Base-by-base conservation (phyloP, 2,329 filamentous ascomycete species). In the Hymenoscyphus fructigenus region DNA sequence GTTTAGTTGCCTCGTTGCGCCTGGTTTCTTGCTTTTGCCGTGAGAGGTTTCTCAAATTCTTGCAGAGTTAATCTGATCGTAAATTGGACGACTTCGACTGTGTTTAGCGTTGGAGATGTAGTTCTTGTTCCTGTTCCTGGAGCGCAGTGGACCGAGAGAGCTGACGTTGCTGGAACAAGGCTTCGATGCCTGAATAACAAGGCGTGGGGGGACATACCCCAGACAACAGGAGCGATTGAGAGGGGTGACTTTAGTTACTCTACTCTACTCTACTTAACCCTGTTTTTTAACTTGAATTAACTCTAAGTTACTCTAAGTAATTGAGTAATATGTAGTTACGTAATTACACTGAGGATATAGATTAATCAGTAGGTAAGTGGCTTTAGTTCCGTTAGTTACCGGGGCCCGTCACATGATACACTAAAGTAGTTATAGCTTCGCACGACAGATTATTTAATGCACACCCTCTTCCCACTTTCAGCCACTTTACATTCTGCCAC, bases 161-260 rank as follows among this genome's bases (percentile, higher is more conserved):
- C 44, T 50, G 67, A 69, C 68, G 66, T 69, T 68, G 68, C 65
- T 63, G 58, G 57, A 36, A 9, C 34, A 58, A 53, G 47, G 59
- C 41, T 20, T n/a, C 44, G n/a, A 10, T 23, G 44, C 41, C n/a
- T 38, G 53, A 29, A 47, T 38, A 12, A 32, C 34, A 9, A 50
- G 44, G 44, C n/a, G n/a, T 41, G 26, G 32, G 6, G 15, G 53
- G 29, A 62, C 59, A 44, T 61, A 61, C 59, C 44, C 59, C 47
- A 55, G 59, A 7, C 4, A 32, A 17, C 5, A 15, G 14, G 34
- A 23, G 14, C 38, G 20, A 44, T 57, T 67, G 63, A 58, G n/a
- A 50, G 34, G 3, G 5, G 28, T 29, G 3, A 29, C 5, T 3
- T 29, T 29, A 5, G 5, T 3, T 29, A 29, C 3, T 29, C 5